Base-by-base conservation (phyloP, 805 yeast genomes). In the Myxozyma vanderwaltii region DNA sequence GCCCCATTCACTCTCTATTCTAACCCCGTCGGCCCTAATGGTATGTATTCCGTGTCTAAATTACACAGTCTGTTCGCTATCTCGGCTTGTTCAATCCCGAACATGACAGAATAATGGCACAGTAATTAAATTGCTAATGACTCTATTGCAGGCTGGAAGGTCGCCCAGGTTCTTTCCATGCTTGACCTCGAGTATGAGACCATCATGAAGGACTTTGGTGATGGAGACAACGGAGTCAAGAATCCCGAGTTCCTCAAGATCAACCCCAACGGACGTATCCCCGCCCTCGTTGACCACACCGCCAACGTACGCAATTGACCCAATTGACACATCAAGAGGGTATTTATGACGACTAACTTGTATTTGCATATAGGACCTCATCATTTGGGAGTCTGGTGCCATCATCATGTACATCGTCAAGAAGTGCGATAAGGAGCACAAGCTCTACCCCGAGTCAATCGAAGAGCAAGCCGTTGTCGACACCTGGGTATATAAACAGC, bases 301-400 rank as follows among this genome's bases (percentile, higher is more conserved):
- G 57, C 45, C 41, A 44, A 56, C 39, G 61, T 53, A 40, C 4
- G 61, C 5, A 19, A 12, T 7, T 10, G 38, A 38, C 38, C 1
- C 5, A 27, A 23, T 36, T 7, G 27, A 35, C 3, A 17, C 8
- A 44, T 44, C 10, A 3, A 3, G n/a, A n/a, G 21, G 19, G 21
- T 15, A 19, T 10, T 38, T 21, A 23, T 4, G 35, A 15, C 6
- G n/a, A 12, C 39, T 31, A 31, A 46, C 17, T 46, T 35, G 26
- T 13, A 35, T n/a, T 21, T 3, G 43, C n/a, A 15, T n/a, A 15
- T 26, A 58, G 61, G 67, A 64, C 36, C 50, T 56, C 29, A 38
- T 91, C 3, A 79, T 89, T 29, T 89, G 96, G 96, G 96, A 89
- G 73, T 85, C 90, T 0, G 96, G 96, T 4, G 89, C 96, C n/a